phyloP scores from a whole-genome alignment of 495 filamentous ascomycete species.

The Parathielavia appendiculata region DNA sequence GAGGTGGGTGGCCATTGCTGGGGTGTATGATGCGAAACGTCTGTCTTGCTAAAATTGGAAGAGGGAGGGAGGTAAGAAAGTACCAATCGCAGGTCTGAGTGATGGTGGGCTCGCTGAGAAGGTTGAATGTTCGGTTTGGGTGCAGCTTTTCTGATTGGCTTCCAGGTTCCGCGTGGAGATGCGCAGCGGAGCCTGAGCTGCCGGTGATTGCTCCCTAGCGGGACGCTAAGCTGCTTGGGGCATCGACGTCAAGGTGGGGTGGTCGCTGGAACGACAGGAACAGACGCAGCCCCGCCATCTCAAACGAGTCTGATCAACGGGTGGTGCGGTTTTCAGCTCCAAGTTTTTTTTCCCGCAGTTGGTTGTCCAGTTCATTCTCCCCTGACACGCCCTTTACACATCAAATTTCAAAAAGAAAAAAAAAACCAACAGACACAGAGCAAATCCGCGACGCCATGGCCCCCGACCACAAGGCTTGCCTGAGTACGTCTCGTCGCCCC shows the following conservation, averaged over 20 bases:
- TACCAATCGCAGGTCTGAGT: background rate
- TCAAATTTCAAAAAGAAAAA: background rate
- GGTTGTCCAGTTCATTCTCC: background rate
- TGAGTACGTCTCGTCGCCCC: conserved; percentile 62
- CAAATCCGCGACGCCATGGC: conserved; percentile 50
- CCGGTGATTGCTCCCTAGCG: conserved; percentile 13
- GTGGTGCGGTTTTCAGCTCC: conserved; percentile 6
- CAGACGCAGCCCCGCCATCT: conserved; percentile 26
- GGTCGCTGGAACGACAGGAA: background rate
- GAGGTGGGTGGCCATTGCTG: conserved; percentile 32
- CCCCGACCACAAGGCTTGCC: conserved; percentile 85
- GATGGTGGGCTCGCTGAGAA: background rate
- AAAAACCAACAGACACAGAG: conserved; percentile 1
- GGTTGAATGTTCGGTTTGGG: conserved; percentile 3
- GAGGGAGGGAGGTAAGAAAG: background rate
- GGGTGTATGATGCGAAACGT: background rate
- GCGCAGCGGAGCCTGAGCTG: background rate
- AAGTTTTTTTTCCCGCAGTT: conserved; percentile 27
- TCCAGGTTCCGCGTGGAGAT: background rate
- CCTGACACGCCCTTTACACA: background rate
- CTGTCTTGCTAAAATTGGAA: background rate
- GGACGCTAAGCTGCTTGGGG: conserved; percentile 11
- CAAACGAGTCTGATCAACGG: conserved; percentile 2
- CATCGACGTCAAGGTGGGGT: conserved; percentile 27
- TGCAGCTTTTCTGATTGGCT: background rate